phyloP scores from a whole-genome alignment of 345 rosid genomes.

The Lumnitzera racemosa region DNA sequence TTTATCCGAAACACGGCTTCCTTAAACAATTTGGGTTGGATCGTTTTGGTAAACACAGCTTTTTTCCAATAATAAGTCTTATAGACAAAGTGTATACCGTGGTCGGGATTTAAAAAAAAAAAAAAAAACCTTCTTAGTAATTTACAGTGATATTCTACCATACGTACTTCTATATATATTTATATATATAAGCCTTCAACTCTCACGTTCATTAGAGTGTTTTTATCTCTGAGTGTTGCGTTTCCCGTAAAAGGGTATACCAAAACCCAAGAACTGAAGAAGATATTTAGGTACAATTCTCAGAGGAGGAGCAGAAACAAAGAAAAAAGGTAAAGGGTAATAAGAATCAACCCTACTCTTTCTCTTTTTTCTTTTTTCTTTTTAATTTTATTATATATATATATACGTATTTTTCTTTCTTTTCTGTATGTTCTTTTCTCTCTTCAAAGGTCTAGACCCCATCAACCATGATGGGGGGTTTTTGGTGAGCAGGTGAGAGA shows the following conservation, averaged over 20 bases:
- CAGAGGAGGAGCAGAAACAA: not conserved
- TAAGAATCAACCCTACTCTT: not conserved
- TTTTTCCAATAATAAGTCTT: no score
- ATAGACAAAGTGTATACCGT: no score
- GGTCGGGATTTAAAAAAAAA: no score
- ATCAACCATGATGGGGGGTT: not conserved
- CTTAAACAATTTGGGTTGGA: no score
- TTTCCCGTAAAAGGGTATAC: no score
- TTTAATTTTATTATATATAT: no score
- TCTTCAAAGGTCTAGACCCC: not conserved
- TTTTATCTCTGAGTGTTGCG: not conserved
- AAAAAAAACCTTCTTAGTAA: no score
- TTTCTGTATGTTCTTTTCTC: not conserved
- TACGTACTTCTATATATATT: not conserved
- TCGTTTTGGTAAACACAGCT: no score
- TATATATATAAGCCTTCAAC: constrained; percentile 2
- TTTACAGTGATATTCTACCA: no score
- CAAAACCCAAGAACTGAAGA: no score
- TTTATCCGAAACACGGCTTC: no score
- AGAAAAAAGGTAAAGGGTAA: constrained; percentile 1
- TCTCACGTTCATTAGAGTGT: not conserved
- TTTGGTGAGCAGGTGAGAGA: not conserved
- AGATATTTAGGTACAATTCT: no score
- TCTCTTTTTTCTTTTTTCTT: not conserved
- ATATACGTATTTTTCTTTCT: not conserved